These are phyloP conservation scores for Colletotrichum karsti DNA, from an alignment of 2,329 filamentous ascomycete genomes.

Conservation along the genomic window DNA sequence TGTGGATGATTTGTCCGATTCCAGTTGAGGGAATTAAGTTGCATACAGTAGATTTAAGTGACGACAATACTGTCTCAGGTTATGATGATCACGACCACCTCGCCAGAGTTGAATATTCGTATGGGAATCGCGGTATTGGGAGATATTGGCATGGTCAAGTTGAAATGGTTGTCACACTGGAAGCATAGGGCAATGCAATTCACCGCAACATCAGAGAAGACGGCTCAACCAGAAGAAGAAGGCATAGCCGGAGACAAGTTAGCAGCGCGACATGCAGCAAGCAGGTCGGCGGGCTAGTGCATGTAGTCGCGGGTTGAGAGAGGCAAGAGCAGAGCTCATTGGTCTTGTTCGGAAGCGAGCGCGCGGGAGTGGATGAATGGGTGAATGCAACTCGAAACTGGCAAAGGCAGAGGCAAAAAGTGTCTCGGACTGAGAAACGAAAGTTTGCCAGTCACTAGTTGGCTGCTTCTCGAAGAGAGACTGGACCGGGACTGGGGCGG, in stretches of 20 bases:
- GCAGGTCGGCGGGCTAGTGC: conserved; percentile 4
- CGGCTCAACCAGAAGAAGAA: neutral
- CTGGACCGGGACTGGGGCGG: neutral
- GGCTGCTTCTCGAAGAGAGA: neutral
- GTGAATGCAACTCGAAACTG: neutral
- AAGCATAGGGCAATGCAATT: neutral
- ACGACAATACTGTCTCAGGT: neutral
- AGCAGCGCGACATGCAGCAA: conserved; percentile 6
- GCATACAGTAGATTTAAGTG: neutral
- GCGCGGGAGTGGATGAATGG: neutral
- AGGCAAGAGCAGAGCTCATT: conserved; percentile 1
- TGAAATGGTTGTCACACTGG: neutral
- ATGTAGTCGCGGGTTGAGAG: neutral
- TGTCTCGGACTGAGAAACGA: neutral
- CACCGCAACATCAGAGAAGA: neutral
- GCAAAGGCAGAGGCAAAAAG: neutral
- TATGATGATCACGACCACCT: neutral
- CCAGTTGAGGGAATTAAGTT: neutral
- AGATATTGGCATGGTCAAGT: neutral
- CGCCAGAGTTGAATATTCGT: neutral
- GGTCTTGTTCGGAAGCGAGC: neutral
- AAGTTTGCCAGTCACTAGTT: neutral
- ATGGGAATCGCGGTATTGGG: neutral
- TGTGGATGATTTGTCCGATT: conserved; percentile 6
- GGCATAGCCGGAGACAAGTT: neutral